A percentile compares a stretch with the other conserved stretches of the same genome.
Conservation (phyloP, 2,329 filamentous ascomycete genomes). For the Didymella keratinophila region DNA sequence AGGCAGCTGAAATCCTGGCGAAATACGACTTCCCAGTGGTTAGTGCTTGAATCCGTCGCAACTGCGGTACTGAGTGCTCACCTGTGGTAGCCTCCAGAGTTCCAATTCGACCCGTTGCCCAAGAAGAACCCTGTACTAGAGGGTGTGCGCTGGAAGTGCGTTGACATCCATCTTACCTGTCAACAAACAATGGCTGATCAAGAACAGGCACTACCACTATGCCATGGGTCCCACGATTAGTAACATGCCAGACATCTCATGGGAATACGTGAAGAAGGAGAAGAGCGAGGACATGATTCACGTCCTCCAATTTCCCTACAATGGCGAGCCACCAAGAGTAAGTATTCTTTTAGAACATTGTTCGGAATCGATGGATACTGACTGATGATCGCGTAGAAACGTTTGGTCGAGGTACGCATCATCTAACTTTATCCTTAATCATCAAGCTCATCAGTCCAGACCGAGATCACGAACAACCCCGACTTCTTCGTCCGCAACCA, state of each 20-base stretch:
- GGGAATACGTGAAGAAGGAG: conserved; percentile 55
- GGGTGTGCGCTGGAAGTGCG: conserved; percentile 56
- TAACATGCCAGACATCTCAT: conserved; percentile 63
- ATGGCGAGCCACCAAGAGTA: conserved; percentile 54
- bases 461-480: conserved; percentile 67
- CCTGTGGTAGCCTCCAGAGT: conserved; percentile 51
- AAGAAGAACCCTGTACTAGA: conserved; percentile 55
- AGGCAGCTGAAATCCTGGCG: conserved; percentile 64
- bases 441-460: conserved; percentile 36
- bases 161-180: neutral
- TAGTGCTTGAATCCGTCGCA: conserved; percentile 4
- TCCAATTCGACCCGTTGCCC: conserved; percentile 53
- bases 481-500: conserved; percentile 76
- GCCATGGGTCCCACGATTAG: conserved; percentile 51
- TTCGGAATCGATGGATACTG: no score
- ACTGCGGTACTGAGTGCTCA: neutral
- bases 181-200: conserved; percentile 4
- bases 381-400: conserved; percentile 47
- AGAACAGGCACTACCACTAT: conserved; percentile 50
- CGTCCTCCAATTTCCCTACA: conserved; percentile 58
- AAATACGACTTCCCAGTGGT: conserved; percentile 60
- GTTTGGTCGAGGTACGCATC: conserved; percentile 59
- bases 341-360: no score
- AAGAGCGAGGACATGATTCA: conserved; percentile 59
- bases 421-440: no score